phyloP scores from a whole-genome alignment of 2,329 filamentous ascomycete genomes.

The Cordyceps farinosa region DNA sequence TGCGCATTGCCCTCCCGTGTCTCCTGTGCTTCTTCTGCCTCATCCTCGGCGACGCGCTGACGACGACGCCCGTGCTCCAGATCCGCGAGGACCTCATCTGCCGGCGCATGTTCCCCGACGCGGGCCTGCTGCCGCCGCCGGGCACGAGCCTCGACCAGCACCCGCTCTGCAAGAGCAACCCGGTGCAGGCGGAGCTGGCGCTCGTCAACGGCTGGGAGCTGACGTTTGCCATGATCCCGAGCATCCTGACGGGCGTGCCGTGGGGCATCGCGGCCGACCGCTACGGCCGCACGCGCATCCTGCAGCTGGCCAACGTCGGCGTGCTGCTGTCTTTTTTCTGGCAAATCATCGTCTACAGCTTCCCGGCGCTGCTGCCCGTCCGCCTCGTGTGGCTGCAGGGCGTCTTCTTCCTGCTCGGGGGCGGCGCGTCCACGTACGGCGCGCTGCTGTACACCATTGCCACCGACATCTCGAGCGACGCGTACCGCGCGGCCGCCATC shows the following conservation, averaged over 20 bases:
- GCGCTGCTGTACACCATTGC: conserved; percentile 24
- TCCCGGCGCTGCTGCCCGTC: conserved; percentile 19
- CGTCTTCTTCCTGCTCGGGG: conserved; percentile 22
- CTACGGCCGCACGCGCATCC: conserved; percentile 20
- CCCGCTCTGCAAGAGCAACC: conserved; percentile 21
- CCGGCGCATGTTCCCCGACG: conserved; percentile 8
- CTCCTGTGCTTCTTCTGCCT: conserved; percentile 5
- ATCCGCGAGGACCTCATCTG: conserved; percentile 19
- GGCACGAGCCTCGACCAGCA: background rate
- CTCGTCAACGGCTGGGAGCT: conserved; percentile 23
- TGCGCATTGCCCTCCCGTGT: conserved; percentile 8
- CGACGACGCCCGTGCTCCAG: background rate
- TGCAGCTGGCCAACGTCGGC: conserved; percentile 21
- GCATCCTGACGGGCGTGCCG: conserved; percentile 22
- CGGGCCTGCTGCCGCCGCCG: background rate
- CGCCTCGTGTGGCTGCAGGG: conserved; percentile 21
- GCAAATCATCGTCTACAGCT: conserved; percentile 9
- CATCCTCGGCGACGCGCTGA: background rate
- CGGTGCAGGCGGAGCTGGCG: conserved; percentile 24
- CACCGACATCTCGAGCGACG: conserved; percentile 16
- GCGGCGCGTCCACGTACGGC: conserved; percentile 21
- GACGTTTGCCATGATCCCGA: conserved; percentile 22
- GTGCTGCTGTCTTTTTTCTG: conserved; percentile 12
- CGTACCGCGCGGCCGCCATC: conserved; percentile 20
- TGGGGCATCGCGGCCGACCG: conserved; percentile 24